A percentile compares a stretch with the other conserved stretches of the same genome.
Conservation (phyloP, 2,329 filamentous ascomycete species). For the Aspergillus sp. region DNA sequence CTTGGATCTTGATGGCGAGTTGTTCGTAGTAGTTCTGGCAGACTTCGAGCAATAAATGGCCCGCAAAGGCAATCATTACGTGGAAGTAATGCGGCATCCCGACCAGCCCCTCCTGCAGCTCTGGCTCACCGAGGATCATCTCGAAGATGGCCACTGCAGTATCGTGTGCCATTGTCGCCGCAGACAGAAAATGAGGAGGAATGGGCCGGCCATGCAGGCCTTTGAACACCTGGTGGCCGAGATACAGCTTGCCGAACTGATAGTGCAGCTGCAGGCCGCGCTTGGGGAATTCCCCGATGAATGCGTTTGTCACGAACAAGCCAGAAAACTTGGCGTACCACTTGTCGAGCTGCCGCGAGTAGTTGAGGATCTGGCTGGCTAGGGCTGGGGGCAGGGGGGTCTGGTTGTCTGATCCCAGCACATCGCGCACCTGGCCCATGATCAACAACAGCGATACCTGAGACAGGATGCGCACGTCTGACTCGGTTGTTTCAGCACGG, state of each 20-base stretch:
- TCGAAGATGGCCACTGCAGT: slow-evolving; percentile 41
- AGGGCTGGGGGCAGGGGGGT: slow-evolving; percentile 25
- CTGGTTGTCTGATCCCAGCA: slow-evolving; percentile 33
- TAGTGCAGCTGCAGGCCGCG: slow-evolving; percentile 49
- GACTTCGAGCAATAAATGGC: slow-evolving; percentile 42
- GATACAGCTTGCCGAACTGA: slow-evolving; percentile 50
- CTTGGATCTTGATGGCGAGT: slow-evolving; percentile 30
- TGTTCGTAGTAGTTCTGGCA: slow-evolving; percentile 38
- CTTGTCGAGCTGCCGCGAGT: slow-evolving; percentile 29
- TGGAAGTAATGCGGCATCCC: slow-evolving; percentile 46
- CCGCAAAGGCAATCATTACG: slow-evolving; percentile 45
- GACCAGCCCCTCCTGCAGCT: slow-evolving; percentile 37
- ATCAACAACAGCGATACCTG: slow-evolving; percentile 37
- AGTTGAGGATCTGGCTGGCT: slow-evolving; percentile 28
- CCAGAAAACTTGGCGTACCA: slow-evolving; percentile 29
- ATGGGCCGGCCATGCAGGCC: slow-evolving; percentile 40
- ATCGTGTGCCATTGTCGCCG: slow-evolving; percentile 29
- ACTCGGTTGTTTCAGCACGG: slow-evolving; percentile 32
- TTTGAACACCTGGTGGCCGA: slow-evolving; percentile 50
- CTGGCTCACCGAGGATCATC: slow-evolving; percentile 37
- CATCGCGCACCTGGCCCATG: slow-evolving; percentile 38
- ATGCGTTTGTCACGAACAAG: slow-evolving; percentile 24
- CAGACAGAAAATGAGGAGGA: slow-evolving; percentile 31
- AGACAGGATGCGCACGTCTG: slow-evolving; percentile 34
- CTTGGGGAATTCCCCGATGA: slow-evolving; percentile 47